Conservation (phyloP, 2,329 filamentous ascomycete genomes). For the Tolypocladium inflatum region DNA sequence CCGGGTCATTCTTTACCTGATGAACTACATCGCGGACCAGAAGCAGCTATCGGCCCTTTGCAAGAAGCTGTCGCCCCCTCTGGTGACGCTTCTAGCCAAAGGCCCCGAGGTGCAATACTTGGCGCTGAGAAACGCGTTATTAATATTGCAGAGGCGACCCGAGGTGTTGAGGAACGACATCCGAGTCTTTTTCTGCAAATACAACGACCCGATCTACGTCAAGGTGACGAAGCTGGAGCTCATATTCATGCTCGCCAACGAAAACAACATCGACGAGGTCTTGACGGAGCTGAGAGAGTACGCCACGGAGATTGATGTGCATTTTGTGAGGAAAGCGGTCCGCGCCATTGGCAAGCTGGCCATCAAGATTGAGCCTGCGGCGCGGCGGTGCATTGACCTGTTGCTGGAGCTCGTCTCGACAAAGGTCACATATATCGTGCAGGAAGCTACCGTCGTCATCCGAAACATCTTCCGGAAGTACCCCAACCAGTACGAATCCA, state of each 20-base stretch:
- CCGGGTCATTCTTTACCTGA: constrained; percentile 89
- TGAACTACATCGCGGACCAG: constrained; percentile 96
- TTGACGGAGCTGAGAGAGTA: constrained; percentile 92
- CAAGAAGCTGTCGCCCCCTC: constrained; percentile 85
- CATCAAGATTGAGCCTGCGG: constrained; percentile 96
- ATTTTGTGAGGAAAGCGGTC: constrained; percentile 96
- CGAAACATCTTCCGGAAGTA: constrained; percentile 99
- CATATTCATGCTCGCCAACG: constrained; percentile 96
- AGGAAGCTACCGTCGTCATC: constrained; percentile 97
- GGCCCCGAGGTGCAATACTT: constrained; percentile 98
- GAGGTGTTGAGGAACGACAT: constrained; percentile 96
- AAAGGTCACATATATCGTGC: constrained; percentile 98
- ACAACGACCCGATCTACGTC: constrained; percentile 98
- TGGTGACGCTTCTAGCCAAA: constrained; percentile 91
- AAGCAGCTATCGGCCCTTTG: constrained; percentile 81
- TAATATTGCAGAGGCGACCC: constrained; percentile 86
- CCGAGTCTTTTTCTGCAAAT: constrained; percentile 98
- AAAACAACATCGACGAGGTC: constrained; percentile 92
- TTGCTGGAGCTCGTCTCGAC: constrained; percentile 88
- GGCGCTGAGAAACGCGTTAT: constrained; percentile 81
- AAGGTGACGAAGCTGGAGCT: constrained; percentile 98
- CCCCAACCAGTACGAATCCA: constrained; percentile 96
- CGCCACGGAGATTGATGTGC: constrained; percentile 95
- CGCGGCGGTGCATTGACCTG: constrained; percentile 82
- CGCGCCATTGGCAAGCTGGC: constrained; percentile 95